Percentiles rank a stretch among this genome's conserved stretches.
Conservation (phyloP, 345 rosid genomes). For the Gossypium ekmanianum region DNA sequence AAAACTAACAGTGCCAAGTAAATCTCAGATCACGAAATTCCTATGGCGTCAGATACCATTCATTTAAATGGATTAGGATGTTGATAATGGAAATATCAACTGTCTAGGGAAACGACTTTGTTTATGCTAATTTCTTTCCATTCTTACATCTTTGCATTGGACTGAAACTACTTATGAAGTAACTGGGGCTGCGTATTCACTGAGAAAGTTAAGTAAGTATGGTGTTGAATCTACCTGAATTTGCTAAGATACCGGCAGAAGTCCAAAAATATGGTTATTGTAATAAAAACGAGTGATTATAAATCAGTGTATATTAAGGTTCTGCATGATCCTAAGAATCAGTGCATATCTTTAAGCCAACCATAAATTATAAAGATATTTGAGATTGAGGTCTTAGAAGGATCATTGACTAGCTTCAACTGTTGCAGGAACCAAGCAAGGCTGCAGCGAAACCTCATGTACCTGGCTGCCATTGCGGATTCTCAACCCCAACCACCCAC, state of each 20-base stretch:
- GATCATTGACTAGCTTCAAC: conserved; percentile 5
- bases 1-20: background rate
- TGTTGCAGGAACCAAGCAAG: conserved; percentile 84
- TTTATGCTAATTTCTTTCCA: too few species aligned
- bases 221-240: background rate
- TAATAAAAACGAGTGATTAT: background rate
- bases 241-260: background rate
- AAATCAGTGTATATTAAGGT: background rate
- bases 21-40: background rate
- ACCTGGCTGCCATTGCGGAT: conserved; percentile 98
- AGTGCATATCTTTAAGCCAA: background rate
- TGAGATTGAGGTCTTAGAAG: background rate
- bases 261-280: background rate
- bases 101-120: too few species aligned
- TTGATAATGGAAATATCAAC: too few species aligned
- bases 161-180: too few species aligned
- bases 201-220: background rate
- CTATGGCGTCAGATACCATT: too few species aligned
- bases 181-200: too few species aligned
- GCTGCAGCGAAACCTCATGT: conserved; percentile 96
- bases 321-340: background rate
- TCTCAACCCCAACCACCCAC: conserved; percentile 91
- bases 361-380: background rate
- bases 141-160: too few species aligned
- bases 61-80: too few species aligned